Evolutionary conservation across 176 grass and related monocot species (phyloP).

Genomic region (Zea luxurians): DNA sequence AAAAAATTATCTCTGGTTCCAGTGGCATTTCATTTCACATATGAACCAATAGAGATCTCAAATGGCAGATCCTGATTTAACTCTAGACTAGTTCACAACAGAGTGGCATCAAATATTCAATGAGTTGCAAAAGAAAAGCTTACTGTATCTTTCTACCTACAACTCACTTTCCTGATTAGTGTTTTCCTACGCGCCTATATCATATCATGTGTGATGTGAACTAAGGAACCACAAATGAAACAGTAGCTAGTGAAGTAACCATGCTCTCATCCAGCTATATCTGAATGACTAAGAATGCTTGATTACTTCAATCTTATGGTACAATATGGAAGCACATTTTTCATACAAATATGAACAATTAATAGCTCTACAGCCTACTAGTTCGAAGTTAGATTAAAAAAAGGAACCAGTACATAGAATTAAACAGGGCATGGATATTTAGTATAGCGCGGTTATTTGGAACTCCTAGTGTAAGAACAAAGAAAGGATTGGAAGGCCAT

Average conservation of each 20-base stretch:
- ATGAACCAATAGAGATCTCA: not conserved
- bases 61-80: not conserved
- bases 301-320: slow-evolving; percentile 5
- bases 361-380: not conserved
- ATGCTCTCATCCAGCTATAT: slow-evolving; percentile 25
- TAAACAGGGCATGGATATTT: not conserved
- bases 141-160: not conserved
- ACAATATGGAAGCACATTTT: not conserved
- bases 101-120: slow-evolving; percentile 5
- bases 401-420: not conserved
- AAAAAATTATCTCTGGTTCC: not conserved
- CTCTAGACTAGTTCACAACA: not conserved
- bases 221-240: slow-evolving; percentile 17
- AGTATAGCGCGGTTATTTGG: not conserved
- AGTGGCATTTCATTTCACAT: not conserved
- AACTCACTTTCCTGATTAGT: not conserved
- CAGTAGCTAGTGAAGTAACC: not conserved
- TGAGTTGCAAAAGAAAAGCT: not conserved
- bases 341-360: not conserved
- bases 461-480: not conserved
- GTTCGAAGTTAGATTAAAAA: not conserved
- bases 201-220: not conserved
- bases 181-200: not conserved
- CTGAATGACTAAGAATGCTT: not conserved
- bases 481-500: slow-evolving; percentile 25